Base-by-base conservation (phyloP, 768 basidiomycete species). In the Tylopilus plumbeoviolaceoides region DNA sequence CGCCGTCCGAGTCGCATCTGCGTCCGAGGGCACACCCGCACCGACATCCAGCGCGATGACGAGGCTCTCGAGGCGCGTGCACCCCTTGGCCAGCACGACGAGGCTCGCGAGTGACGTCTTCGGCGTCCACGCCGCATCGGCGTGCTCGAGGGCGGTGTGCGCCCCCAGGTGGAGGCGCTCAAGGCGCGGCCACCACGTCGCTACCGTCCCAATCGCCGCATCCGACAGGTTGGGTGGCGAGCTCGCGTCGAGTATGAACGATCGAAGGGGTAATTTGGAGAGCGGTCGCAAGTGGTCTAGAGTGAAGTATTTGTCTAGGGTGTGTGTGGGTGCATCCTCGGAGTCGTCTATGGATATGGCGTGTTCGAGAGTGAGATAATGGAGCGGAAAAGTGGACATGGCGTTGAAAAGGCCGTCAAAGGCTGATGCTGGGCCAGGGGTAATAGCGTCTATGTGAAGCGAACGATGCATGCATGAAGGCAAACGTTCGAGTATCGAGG, bases 171-270 rank as follows among this genome's bases (percentile, higher is more conserved):
- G 72, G 30, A 81, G 72, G 43, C 70, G 65, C 9, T 68, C 61
- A 7, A 81, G 68, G 38, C 60, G 52, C 15, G 78, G 79, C 79
- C 79, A 79, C 72, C 73, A 78, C 7, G 54, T 63, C 17, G 69
- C 55, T 38, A 81, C 59, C 46, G 67, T 64, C 35, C 65, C 70
- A 20, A 79, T 54, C 35, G 73, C 74, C 28, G 57, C 10, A 56
- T 80, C 77, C 21, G 56, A 64, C 18, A 79, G 53, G 56, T 62
- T 59, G 5, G 71, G 71, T 2, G 76, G 76, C 33, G 73, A 53
- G 1, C 72, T 73, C 10, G 71, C 66, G 53, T 79, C 76, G 38
- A 77, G 60, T 17, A 69, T 60, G 15, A 80, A 62, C 38, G 63
- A 64, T 28, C 64, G 64, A 30, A 81, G 63, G 31, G 55, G 51